These are phyloP conservation scores for Phytophthora cactorum DNA, from an alignment of 352 stramenopile genomes.

Conservation along the genomic window DNA sequence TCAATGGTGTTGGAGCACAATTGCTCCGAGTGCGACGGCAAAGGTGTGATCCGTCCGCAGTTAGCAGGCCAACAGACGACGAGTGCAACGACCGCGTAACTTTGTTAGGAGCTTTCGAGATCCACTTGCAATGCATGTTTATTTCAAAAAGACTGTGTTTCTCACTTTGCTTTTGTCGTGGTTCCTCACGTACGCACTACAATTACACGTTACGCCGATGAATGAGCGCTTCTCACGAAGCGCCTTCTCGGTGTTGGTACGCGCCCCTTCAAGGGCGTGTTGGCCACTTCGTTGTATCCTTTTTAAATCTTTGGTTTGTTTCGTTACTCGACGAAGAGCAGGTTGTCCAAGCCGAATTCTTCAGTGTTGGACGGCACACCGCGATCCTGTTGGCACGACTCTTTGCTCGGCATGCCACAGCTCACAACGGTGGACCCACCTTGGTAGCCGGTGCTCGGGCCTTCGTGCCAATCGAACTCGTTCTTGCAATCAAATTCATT, in stretches of 20 bases:
- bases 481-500: constrained; percentile 32
- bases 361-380: constrained; percentile 49
- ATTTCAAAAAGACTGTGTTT: constrained; percentile 25
- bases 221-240: constrained; percentile 15
- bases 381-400: constrained; percentile 50
- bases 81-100: constrained; percentile 5
- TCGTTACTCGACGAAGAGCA: constrained; percentile 71
- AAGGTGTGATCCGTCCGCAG: constrained; percentile 45
- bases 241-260: constrained; percentile 21
- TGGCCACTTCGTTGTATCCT: constrained; percentile 2
- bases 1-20: constrained; percentile 60
- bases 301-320: neutral
- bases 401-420: constrained; percentile 30
- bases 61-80: neutral
- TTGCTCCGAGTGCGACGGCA: constrained; percentile 59
- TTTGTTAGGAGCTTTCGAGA: too few relatives aligned
- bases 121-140: neutral
- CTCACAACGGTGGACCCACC: constrained; percentile 24
- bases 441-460: constrained; percentile 15
- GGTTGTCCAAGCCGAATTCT: constrained; percentile 70
- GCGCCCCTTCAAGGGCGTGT: constrained; percentile 10
- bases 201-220: constrained; percentile 37
- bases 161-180: constrained; percentile 11
- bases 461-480: constrained; percentile 61
- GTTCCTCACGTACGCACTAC: constrained; percentile 29